A percentile compares a stretch with the other conserved stretches of the same genome.
Conservation (phyloP, 805 yeast species). For the Sugiyamaella chiloensis region DNA sequence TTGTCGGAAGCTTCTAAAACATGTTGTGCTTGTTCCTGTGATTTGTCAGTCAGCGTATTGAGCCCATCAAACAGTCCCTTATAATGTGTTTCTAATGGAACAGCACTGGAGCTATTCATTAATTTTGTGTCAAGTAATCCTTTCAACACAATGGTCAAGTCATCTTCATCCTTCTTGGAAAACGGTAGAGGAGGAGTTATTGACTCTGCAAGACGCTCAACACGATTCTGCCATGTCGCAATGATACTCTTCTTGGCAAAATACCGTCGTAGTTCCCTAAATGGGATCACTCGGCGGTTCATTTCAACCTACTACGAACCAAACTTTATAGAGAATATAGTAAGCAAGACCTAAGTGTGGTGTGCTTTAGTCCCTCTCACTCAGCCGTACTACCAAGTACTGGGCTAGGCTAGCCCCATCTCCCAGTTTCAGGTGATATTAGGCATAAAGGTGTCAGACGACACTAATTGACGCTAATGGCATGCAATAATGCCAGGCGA, state of each 20-base stretch:
- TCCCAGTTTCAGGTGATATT: too few species aligned
- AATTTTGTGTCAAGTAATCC: slow-evolving; percentile 14
- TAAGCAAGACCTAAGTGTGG: too few species aligned
- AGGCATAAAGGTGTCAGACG: too few species aligned
- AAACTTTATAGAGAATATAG: too few species aligned
- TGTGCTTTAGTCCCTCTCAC: too few species aligned
- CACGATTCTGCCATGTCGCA: neutral
- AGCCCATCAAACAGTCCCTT: slow-evolving; percentile 22
- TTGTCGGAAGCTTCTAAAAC: neutral
- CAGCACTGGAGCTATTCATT: slow-evolving; percentile 9
- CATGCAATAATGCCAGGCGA: too few species aligned
- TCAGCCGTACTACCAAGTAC: too few species aligned
- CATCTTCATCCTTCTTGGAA: slow-evolving; percentile 15
- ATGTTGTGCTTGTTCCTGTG: neutral
- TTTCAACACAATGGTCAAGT: slow-evolving; percentile 12
- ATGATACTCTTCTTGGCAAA: neutral
- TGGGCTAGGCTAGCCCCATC: too few species aligned
- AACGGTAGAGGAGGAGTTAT: slow-evolving; percentile 17
- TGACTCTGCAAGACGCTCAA: slow-evolving; percentile 12
- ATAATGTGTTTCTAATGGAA: slow-evolving; percentile 19
- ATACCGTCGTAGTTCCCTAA: neutral
- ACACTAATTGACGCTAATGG: too few species aligned
- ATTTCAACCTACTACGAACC: too few species aligned
- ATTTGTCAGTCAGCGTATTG: slow-evolving; percentile 12
- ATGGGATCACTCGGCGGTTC: too few species aligned